Conservation (phyloP, 176 grass and related monocot species). For the Guadua angustifolia region DNA sequence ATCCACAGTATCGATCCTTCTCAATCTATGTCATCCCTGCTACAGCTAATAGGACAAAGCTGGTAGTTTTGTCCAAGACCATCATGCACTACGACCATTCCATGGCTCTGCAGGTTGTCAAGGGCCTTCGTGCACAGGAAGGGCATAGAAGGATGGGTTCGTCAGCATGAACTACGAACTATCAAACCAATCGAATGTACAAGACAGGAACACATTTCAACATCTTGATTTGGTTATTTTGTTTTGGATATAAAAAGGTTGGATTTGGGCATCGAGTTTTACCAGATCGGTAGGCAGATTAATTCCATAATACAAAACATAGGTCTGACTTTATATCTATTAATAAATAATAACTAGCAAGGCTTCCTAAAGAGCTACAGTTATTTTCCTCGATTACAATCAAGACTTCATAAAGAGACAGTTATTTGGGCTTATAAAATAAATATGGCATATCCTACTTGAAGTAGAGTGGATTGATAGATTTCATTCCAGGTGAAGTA, state of each 20-base stretch:
- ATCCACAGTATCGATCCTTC: not conserved
- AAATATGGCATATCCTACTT: not conserved
- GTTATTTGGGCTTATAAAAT: not conserved
- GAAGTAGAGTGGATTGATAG: not conserved
- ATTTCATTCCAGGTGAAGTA: conserved; percentile 33
- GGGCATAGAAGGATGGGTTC: not conserved
- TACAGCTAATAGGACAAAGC: not conserved
- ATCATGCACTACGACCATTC: not conserved
- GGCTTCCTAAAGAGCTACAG: not conserved
- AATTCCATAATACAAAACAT: not conserved
- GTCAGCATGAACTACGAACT: conserved; percentile 2
- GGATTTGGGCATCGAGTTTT: not conserved
- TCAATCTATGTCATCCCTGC: not conserved
- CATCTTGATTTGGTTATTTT: not conserved
- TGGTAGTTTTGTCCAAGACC: not conserved
- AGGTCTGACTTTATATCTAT: not conserved
- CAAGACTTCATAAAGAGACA: not conserved
- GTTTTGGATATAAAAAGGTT: not conserved
- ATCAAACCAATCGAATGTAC: not conserved
- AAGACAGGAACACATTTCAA: not conserved
- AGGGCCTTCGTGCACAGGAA: not conserved
- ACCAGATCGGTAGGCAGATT: not conserved
- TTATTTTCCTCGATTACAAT: not conserved
- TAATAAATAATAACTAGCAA: not conserved
- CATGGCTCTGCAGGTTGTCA: not conserved